Base-by-base conservation (phyloP, 495 filamentous ascomycete genomes). In the Penicillium cosmopolitanum region DNA sequence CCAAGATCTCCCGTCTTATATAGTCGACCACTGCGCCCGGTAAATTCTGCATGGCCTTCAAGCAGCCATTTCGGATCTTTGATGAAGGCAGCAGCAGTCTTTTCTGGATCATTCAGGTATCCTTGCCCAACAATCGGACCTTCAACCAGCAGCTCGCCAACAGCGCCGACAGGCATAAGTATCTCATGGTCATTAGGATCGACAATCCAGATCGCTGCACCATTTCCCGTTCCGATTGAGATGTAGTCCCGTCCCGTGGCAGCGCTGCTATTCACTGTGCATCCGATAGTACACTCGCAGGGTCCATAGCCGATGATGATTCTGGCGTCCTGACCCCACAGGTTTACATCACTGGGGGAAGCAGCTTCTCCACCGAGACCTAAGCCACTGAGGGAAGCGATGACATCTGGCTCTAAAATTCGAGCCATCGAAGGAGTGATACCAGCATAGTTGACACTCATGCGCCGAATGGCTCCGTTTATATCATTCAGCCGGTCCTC, bases 1-100 rank as follows among this genome's bases (percentile, higher is more conserved):
- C 84, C 87, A 4, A 84, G 66, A 63, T 84, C 80, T 13, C 79
- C 78, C 43, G 80, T 83, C 61, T 80, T 79, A 59, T 82, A 81
- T 12, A 84, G 60, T 21, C 77, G 75, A 4, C 69, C 67, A 1
- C 44, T 28, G 16, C 73, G 77, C 8, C 81, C 81, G 3, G 68
- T 33, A 18, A 64, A 67, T 4, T 66, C 53, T 7, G 64, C 64
- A 40, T 78, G 67, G 5, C 80, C 80, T 1, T 72, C 67, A 3
- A 68, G 52, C 2, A 85, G 76, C 80, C 81, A 85, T 6, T 53
- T 23, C 4, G 82, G 82, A 60, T 76, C 68, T 9, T 80, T 63
- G 34, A 85, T 77, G 54, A 84, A 85, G 7, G 68, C 68, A 7
- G 69, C 67, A 4, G 66, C 65, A 4, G 82, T 84, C 57, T 79